Evolutionary conservation across 768 basidiomycete genomes (phyloP), one percentile per base, ranked within the genome.

Genomic region (Lentinula guzmanii): DNA sequence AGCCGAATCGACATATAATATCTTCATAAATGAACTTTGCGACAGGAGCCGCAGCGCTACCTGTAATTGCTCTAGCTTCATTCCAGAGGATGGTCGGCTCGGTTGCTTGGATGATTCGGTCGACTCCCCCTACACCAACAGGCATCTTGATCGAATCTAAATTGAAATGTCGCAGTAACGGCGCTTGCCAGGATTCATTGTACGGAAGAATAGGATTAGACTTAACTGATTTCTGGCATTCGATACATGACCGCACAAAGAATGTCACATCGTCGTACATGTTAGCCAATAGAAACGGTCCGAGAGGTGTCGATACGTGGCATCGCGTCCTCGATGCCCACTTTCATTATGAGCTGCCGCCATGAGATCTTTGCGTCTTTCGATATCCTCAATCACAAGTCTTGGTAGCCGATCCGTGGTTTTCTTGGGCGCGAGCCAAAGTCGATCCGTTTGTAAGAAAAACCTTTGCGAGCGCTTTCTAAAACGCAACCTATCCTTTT

Each of bases 101-200:
- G 2, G 61, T 59, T 2, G 67, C 73, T 34, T 71, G 69, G 2
- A 75, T n/a, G 2, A 75, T 18, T 46, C 68, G 73, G 11, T 65
- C 28, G 24, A 63, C 60, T 1, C 71, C 69, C 1, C 66, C 55
- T 18, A 50, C 31, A 0, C 70, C 71, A 0, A 16, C n/a, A 4
- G 65, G 64, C 73, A 77, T 74, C 48, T 71, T 61, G 37, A 75
- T 67, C 0, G 68, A 67, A 62, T 76, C 72, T 4, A 71, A 35
- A 37, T 67, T 57, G 41, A 24, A 24, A 2, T 24, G 24, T 24
- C 24, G 24, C 24, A 24, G 24, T 2, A 24, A 24, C 24, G 24
- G 24, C 24, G 24, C 24, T 24, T 24, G 24, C 24, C 24, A 24
- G 24, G 24, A 24, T 24, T 24, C 24, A 24, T 24, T 24, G 24